These are phyloP conservation scores for Lentinula lateritia DNA, from an alignment of 768 basidiomycete species.

Conservation along the genomic window DNA sequence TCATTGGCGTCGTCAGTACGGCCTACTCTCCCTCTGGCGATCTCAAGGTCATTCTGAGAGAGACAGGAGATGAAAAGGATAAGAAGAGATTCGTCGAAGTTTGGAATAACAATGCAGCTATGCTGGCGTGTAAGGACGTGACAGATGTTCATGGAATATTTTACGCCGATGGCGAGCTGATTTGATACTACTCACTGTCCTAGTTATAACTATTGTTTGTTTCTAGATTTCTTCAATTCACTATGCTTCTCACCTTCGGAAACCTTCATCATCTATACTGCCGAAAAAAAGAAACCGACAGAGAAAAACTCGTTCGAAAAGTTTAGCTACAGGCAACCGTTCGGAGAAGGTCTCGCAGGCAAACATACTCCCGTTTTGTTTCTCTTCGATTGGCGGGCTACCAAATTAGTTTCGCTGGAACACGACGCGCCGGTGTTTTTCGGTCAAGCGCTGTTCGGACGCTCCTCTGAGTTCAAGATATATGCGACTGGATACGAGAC, in stretches of 20 bases:
- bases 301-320: constrained; percentile 22
- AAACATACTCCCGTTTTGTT: constrained; percentile 51
- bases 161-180: constrained; percentile 50
- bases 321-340: constrained; percentile 51
- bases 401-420: constrained; percentile 8
- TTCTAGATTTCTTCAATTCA: constrained; percentile 43
- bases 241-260: constrained; percentile 53
- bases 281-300: constrained; percentile 39
- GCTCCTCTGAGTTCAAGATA: constrained; percentile 24
- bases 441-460: constrained; percentile 52
- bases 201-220: background rate
- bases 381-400: constrained; percentile 41
- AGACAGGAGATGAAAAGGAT: constrained; percentile 24
- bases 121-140: constrained; percentile 49
- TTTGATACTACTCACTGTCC: background rate
- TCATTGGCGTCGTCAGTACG: constrained; percentile 34
- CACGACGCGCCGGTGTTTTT: constrained; percentile 29
- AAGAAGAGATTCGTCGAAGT: constrained; percentile 56
- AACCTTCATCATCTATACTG: constrained; percentile 50
- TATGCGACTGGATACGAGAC: constrained; percentile 61
- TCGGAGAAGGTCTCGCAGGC: constrained; percentile 57
- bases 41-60: constrained; percentile 42
- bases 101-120: constrained; percentile 36
- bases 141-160: constrained; percentile 54
- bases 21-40: constrained; percentile 31